A percentile compares a stretch with the other conserved stretches of the same genome.
Conservation (phyloP, 306 rosid species). For the Sophora flavescens region DNA sequence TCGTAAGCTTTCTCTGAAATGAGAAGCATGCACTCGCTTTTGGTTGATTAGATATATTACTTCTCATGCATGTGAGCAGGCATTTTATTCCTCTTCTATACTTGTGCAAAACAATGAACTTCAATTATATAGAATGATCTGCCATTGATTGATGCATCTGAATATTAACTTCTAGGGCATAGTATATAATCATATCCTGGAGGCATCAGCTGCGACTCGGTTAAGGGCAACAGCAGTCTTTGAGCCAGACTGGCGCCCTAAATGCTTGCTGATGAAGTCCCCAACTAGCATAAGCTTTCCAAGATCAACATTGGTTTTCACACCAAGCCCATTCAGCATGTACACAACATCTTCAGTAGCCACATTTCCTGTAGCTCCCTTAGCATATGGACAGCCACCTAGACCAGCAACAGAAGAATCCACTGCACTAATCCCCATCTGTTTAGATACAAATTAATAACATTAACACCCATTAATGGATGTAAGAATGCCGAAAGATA, state of each 20-base stretch:
- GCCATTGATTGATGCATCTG: slow-evolving; percentile 35
- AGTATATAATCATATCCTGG: slow-evolving; percentile 59
- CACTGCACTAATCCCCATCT: slow-evolving; percentile 76
- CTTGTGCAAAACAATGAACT: slow-evolving; percentile 10
- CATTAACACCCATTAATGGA: slow-evolving; percentile 49
- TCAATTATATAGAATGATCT: slow-evolving; percentile 2
- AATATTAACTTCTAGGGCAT: slow-evolving; percentile 1
- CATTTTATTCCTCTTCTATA: slow-evolving; percentile 34
- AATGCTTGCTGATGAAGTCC: slow-evolving; percentile 79
- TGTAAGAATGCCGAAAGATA: slow-evolving; percentile 21
- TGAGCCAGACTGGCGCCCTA: slow-evolving; percentile 75
- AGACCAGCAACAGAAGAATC: slow-evolving; percentile 71
- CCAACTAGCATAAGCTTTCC: slow-evolving; percentile 79
- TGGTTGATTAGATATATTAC: slow-evolving; percentile 18
- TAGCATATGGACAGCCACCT: slow-evolving; percentile 82
- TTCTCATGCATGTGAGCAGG: slow-evolving; percentile 15
- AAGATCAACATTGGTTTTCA: slow-evolving; percentile 79
- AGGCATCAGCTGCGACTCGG: slow-evolving; percentile 62
- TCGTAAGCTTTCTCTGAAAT: slow-evolving; percentile 40
- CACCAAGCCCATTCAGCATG: slow-evolving; percentile 88
- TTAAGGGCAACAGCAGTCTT: slow-evolving; percentile 80
- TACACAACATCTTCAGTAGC: slow-evolving; percentile 96
- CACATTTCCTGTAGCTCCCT: slow-evolving; percentile 82
- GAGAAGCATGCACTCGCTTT: slow-evolving; percentile 22
- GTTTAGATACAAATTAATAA: slow-evolving; percentile 44